These are phyloP conservation scores for Acanthamoeba sp. DNA, from an alignment of 208 protist species.

Conservation along the genomic window DNA sequence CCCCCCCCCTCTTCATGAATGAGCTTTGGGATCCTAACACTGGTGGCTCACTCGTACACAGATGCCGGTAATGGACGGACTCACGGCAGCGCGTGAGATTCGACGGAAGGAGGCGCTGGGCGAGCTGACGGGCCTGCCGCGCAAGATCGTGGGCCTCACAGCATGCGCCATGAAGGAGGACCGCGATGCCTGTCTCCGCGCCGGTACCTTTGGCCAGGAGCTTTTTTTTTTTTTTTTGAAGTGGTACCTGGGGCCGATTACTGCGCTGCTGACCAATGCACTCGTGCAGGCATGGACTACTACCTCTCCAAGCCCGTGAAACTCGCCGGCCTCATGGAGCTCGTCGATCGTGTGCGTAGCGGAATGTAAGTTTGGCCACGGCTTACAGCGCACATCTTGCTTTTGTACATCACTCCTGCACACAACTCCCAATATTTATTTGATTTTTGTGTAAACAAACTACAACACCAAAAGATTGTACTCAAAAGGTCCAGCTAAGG, in stretches of 20 bases:
- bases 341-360: neutral
- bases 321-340: neutral
- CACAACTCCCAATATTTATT: too few relatives aligned
- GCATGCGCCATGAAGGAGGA: conserved; percentile 49
- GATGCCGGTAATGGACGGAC: conserved; percentile 51
- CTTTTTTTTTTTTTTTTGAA: neutral
- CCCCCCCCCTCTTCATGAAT: neutral
- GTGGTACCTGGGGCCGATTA: neutral
- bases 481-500: too few relatives aligned
- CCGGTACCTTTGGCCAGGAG: neutral
- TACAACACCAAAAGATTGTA: too few relatives aligned
- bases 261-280: neutral
- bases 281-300: conserved; percentile 19
- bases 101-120: neutral
- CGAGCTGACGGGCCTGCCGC: neutral
- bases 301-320: conserved; percentile 57
- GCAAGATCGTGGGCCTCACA: conserved; percentile 30
- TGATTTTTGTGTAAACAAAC: too few relatives aligned
- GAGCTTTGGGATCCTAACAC: neutral
- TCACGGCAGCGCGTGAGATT: neutral
- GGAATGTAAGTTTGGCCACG: neutral
- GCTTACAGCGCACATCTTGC: too few relatives aligned
- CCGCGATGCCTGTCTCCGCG: conserved; percentile 20
- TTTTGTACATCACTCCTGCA: too few relatives aligned
- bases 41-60: neutral